These are phyloP conservation scores for Lyophyllum shimeji DNA, from an alignment of 768 basidiomycete species.

Conservation along the genomic window DNA sequence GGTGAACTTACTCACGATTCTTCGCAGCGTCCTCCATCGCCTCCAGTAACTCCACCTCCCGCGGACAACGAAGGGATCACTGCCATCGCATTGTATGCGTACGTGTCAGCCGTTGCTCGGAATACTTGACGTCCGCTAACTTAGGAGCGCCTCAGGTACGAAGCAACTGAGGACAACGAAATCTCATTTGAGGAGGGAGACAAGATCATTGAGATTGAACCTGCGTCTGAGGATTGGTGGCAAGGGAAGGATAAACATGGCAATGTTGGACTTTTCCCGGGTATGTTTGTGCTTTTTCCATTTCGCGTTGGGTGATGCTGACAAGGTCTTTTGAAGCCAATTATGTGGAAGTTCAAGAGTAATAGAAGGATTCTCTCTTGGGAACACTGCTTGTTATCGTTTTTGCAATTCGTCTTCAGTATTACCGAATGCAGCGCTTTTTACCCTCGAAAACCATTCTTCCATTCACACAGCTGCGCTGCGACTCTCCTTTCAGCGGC, in stretches of 20 bases:
- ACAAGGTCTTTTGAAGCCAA: slow-evolving; percentile 21
- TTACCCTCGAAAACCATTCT: too few species aligned
- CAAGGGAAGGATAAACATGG: slow-evolving; percentile 60
- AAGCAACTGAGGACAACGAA: slow-evolving; percentile 91
- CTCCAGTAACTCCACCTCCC: slow-evolving; percentile 48
- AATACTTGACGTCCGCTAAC: neutral
- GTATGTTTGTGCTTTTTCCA: slow-evolving; percentile 34
- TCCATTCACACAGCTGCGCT: too few species aligned
- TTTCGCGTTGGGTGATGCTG: neutral
- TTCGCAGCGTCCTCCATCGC: slow-evolving; percentile 8
- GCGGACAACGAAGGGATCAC: slow-evolving; percentile 56
- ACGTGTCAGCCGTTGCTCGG: slow-evolving; percentile 24
- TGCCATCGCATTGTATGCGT: slow-evolving; percentile 75
- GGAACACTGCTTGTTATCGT: neutral
- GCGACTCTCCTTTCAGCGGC: too few species aligned
- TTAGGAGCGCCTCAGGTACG: slow-evolving; percentile 54
- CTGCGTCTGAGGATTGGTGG: slow-evolving; percentile 91
- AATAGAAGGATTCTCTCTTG: neutral
- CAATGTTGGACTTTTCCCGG: slow-evolving; percentile 71
- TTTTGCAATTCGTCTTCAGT: neutral
- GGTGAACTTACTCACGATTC: neutral
- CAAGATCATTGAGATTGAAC: slow-evolving; percentile 73
- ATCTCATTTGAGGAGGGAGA: slow-evolving; percentile 85
- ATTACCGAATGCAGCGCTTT: too few species aligned
- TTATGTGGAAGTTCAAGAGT: slow-evolving; percentile 34